Percentiles rank a stretch among this genome's conserved stretches.
phyloP scores from a whole-genome alignment of 768 basidiomycete species.

The Trichaptum fuscoviolaceum region DNA sequence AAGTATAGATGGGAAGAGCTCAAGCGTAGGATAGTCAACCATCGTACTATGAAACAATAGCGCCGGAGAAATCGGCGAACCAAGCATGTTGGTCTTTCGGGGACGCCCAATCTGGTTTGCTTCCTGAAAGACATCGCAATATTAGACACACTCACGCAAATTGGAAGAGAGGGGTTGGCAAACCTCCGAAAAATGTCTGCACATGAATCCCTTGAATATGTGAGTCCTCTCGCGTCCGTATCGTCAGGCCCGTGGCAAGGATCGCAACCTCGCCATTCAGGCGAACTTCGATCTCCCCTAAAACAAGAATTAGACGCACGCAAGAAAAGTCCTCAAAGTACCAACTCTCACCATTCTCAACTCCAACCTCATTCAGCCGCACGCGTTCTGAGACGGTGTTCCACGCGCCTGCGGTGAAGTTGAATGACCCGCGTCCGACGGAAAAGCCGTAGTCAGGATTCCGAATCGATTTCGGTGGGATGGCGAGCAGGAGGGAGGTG shows the following conservation, averaged over 20 bases:
- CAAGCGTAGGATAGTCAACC: background rate
- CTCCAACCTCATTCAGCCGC: constrained; percentile 57
- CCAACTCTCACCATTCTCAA: constrained; percentile 44
- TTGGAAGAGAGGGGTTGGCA: constrained; percentile 12
- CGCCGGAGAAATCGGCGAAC: constrained; percentile 53
- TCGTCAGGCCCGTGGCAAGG: constrained; percentile 37
- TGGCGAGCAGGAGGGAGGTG: constrained; percentile 32
- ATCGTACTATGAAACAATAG: constrained; percentile 20
- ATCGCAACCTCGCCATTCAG: constrained; percentile 59
- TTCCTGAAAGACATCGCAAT: constrained; percentile 30
- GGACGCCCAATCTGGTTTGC: constrained; percentile 54
- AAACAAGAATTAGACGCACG: background rate
- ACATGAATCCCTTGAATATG: constrained; percentile 66
- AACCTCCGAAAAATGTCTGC: constrained; percentile 77
- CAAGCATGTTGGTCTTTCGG: constrained; percentile 53
- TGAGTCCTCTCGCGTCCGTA: constrained; percentile 36
- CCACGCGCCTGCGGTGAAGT: constrained; percentile 56
- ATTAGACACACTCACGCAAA: background rate
- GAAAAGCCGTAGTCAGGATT: constrained; percentile 62
- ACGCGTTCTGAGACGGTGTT: constrained; percentile 59
- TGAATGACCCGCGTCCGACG: constrained; percentile 61
- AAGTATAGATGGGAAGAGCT: background rate
- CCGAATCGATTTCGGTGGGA: constrained; percentile 43
- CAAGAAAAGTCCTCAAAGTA: background rate
- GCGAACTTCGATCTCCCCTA: constrained; percentile 64